Evolutionary conservation across 768 basidiomycete genomes (phyloP).

Genomic region (Boletus bicolor): DNA sequence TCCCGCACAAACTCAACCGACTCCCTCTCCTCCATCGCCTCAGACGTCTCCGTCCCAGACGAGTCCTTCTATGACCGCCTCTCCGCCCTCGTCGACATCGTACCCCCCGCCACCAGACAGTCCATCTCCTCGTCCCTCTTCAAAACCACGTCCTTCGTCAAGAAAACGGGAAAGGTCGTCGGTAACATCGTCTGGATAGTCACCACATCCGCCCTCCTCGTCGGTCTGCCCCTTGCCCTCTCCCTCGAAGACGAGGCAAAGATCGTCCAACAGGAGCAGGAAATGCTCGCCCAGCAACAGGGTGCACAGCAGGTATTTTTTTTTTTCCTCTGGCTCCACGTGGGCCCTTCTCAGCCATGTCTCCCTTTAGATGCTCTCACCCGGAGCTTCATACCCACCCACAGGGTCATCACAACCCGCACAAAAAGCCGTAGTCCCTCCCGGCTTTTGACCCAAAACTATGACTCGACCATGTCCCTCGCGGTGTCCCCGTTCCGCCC

Average conservation of each 20-base stretch:
- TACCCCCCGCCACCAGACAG: constrained; percentile 87
- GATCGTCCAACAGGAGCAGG: constrained; percentile 90
- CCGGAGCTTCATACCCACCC: constrained; percentile 53
- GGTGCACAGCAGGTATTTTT: constrained; percentile 81
- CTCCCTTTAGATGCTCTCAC: constrained; percentile 64
- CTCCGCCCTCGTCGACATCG: constrained; percentile 91
- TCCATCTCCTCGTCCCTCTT: constrained; percentile 59
- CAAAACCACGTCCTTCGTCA: constrained; percentile 60
- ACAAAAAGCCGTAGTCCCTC: constrained; percentile 68
- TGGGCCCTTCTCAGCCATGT: constrained; percentile 6
- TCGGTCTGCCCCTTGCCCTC: constrained; percentile 90
- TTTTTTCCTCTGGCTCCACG: background rate
- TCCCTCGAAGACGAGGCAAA: constrained; percentile 96
- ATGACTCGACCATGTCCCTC: background rate
- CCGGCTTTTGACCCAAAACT: constrained; percentile 64
- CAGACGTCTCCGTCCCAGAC: constrained; percentile 62
- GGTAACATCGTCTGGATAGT: constrained; percentile 94
- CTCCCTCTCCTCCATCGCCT: constrained; percentile 78
- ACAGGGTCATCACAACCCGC: constrained; percentile 36
- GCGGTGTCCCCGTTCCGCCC: background rate
- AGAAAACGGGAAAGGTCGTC: constrained; percentile 63
- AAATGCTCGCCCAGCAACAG: constrained; percentile 89
- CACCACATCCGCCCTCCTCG: constrained; percentile 89
- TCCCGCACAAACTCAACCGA: constrained; percentile 65
- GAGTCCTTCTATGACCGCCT: constrained; percentile 89